Conservation (phyloP, 2,329 filamentous ascomycete genomes). For the Colletotrichum godetiae region DNA sequence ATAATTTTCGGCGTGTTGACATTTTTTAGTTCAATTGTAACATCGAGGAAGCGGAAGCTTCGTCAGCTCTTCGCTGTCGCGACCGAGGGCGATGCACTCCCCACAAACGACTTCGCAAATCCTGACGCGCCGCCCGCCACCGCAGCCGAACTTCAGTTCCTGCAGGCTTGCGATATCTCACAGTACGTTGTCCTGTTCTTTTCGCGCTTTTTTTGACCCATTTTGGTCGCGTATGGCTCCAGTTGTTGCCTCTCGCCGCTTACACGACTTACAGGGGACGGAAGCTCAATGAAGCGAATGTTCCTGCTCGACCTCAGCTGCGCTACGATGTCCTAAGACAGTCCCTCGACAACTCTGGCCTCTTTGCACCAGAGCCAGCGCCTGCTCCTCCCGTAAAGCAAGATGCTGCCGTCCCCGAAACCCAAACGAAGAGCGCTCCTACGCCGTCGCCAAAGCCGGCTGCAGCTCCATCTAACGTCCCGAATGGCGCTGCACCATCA, state of each 20-base stretch:
- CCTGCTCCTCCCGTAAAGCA: conserved; percentile 16
- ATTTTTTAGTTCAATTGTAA: conserved; percentile 73
- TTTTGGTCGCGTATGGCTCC: conserved; percentile 38
- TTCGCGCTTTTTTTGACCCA: conserved; percentile 16
- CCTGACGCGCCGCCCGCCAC: conserved; percentile 66
- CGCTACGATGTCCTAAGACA: conserved; percentile 57
- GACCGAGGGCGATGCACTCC: conserved; percentile 73
- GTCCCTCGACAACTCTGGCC: conserved; percentile 46
- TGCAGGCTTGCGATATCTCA: conserved; percentile 67
- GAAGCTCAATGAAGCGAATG: conserved; percentile 62
- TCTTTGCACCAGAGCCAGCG: conserved; percentile 21
- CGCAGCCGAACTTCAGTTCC: conserved; percentile 64
- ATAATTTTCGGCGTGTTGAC: conserved; percentile 57
- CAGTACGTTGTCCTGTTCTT: conserved; percentile 60
- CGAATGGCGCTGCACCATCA: conserved; percentile 10
- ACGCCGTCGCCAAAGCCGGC: conserved; percentile 10
- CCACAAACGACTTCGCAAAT: conserved; percentile 67
- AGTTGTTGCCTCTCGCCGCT: conserved; percentile 3
- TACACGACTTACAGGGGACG: conserved; percentile 51
- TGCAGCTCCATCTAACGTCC: neutral
- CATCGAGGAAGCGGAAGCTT: conserved; percentile 90
- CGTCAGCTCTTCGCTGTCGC: conserved; percentile 86
- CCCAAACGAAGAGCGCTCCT: conserved; percentile 9
- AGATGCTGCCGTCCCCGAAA: conserved; percentile 6
- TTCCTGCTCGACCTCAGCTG: conserved; percentile 60